phyloP scores from a whole-genome alignment of 352 stramenopile genomes.

The Phytophthora idaei region DNA sequence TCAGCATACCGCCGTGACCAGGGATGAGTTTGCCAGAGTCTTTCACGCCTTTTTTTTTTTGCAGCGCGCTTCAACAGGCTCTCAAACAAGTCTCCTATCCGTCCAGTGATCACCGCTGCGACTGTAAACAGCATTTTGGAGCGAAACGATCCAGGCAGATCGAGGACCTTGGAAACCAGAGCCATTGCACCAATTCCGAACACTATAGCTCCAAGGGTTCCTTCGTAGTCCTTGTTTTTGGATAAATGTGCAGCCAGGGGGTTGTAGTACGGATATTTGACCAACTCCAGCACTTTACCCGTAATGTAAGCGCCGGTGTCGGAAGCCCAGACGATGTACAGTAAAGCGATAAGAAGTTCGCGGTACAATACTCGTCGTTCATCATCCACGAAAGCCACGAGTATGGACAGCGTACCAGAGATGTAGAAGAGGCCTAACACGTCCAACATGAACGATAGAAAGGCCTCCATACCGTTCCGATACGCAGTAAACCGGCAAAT shows the following conservation, averaged over 20 bases:
- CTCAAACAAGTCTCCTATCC: conserved; percentile 94
- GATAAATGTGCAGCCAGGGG: conserved; percentile 87
- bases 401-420: conserved; percentile 45
- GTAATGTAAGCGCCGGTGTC: conserved; percentile 95
- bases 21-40: conserved; percentile 94
- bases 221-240: conserved; percentile 96
- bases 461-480: conserved; percentile 21
- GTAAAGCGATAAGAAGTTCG: conserved; percentile 60
- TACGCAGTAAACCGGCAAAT: conserved; percentile 40
- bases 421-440: conserved; percentile 64
- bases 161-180: conserved; percentile 56
- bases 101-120: conserved; percentile 89
- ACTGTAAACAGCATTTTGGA: conserved; percentile 82
- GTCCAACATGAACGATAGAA: conserved; percentile 57
- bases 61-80: conserved; percentile 95
- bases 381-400: conserved; percentile 66
- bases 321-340: conserved; percentile 73
- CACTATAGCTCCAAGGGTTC: conserved; percentile 83
- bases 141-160: conserved; percentile 69
- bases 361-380: conserved; percentile 49
- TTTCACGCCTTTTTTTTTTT: too few relatives aligned
- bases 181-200: conserved; percentile 86
- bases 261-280: conserved; percentile 82
- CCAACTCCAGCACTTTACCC: conserved; percentile 84
- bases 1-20: conserved; percentile 94